Evolutionary conservation across 176 grass and related monocot species (phyloP), one percentile per base, ranked within the genome.

Genomic region (Themeda triandra): DNA sequence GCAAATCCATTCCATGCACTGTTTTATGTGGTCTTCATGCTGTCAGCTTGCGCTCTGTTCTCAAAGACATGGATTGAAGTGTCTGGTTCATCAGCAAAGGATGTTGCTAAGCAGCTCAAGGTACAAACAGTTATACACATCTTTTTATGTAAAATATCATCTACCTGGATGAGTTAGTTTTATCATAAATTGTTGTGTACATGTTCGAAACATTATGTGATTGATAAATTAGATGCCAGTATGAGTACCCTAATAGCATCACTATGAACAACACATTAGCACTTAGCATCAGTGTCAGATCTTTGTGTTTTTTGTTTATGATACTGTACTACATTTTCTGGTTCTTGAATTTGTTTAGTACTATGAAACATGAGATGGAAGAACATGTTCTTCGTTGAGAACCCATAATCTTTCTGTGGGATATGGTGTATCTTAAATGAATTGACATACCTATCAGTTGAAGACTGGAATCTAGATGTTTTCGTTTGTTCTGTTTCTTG

Each of bases 11-110:
- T 94, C 88, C 90, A 97, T 85, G 94, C 92, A 13, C 88, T 94
- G 42, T 97, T 97, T 80, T 94, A 97, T 41, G 84, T 97, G 66
- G 88, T 97, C 5, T 97, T 94, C 83, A 97, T 94, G 92, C 39
- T 97, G 25, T 91, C 92, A 75, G 90, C 95, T 30, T 97, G 90
- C 49, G 95, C 95, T 44, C 80, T 97, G 31, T 97, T 94, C 76
- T 97, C 95, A 31, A 97, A 97, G 84, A 97, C 88, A 56, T 97
- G 92, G 94, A 97, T 97, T 80, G 94, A 97, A 75, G 92, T 97
- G 40, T 97, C 93, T 78, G 96, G 93, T 85, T 93, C 93, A 68
- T 98, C 96, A 70, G 96, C 96, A 25, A 90, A 84, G 66, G 96
- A 98, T 90, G 93, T 97, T 63, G 95, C 92, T 33, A 97, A 89